Percentiles rank a stretch among this genome's conserved stretches.
Evolutionary conservation across 345 rosid genomes (phyloP).

Genomic region (Citrus inodora): DNA sequence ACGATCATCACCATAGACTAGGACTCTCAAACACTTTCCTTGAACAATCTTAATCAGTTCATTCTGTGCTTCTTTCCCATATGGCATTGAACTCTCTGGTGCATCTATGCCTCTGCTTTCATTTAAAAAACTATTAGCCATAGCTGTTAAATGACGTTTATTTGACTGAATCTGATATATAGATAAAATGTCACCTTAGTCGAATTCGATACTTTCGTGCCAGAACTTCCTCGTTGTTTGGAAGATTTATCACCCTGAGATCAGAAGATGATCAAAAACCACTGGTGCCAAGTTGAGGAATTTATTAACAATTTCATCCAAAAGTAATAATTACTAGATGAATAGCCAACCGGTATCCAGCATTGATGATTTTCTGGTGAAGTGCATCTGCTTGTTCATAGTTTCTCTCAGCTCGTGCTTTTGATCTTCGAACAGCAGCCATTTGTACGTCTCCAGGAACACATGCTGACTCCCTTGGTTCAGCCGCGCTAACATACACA

Average conservation of each 20-base stretch:
- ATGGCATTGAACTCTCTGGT: slow-evolving; percentile 75
- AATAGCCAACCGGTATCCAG: slow-evolving; percentile 63
- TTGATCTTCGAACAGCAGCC: slow-evolving; percentile 54
- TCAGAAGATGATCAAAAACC: background rate
- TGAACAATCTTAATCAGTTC: slow-evolving; percentile 58
- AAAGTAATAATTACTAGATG: background rate
- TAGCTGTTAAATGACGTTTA: background rate
- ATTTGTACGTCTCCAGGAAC: slow-evolving; percentile 56
- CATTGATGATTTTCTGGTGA: slow-evolving; percentile 49
- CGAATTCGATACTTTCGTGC: slow-evolving; percentile 72
- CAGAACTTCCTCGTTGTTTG: slow-evolving; percentile 57
- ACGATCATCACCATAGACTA: slow-evolving; percentile 62
- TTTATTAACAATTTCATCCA: background rate
- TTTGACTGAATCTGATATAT: background rate
- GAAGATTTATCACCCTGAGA: slow-evolving; percentile 36
- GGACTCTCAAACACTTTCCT: slow-evolving; percentile 60
- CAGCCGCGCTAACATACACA: slow-evolving; percentile 58
- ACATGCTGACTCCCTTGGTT: slow-evolving; percentile 53
- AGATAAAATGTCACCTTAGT: slow-evolving; percentile 38
- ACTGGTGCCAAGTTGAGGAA: background rate
- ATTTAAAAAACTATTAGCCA: slow-evolving; percentile 3
- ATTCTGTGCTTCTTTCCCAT: slow-evolving; percentile 66
- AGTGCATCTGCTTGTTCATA: slow-evolving; percentile 59
- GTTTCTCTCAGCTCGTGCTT: slow-evolving; percentile 57
- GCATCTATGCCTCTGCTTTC: slow-evolving; percentile 81